These are phyloP conservation scores for Aspergillus japonicus DNA, from an alignment of 2,329 filamentous ascomycete genomes.

Conservation along the genomic window DNA sequence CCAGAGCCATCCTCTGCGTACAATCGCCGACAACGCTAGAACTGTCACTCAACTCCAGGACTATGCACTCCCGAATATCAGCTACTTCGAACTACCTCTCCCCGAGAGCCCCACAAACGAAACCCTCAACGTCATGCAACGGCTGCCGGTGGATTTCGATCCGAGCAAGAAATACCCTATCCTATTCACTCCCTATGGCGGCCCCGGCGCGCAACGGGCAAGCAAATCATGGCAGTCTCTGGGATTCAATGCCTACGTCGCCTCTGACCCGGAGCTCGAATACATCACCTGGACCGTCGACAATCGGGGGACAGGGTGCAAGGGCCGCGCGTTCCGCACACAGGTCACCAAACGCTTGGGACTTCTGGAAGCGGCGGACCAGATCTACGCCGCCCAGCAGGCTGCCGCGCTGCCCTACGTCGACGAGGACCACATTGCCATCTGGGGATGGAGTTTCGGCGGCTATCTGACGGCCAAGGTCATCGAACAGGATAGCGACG, in stretches of 20 bases:
- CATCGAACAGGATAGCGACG: constrained; percentile 56
- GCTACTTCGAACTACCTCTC: constrained; percentile 62
- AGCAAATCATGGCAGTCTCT: constrained; percentile 56
- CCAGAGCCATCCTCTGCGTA: constrained; percentile 55
- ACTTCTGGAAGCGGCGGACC: constrained; percentile 63
- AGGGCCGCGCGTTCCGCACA: constrained; percentile 63
- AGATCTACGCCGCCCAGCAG: constrained; percentile 64
- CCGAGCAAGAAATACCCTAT: constrained; percentile 63
- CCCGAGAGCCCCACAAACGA: constrained; percentile 53
- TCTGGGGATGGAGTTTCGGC: constrained; percentile 69
- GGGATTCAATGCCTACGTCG: constrained; percentile 62
- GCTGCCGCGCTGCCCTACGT: constrained; percentile 55
- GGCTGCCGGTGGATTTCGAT: constrained; percentile 64
- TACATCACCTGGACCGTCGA: constrained; percentile 69
- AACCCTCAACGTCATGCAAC: constrained; percentile 63
- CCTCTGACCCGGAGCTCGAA: constrained; percentile 66
- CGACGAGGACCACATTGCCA: constrained; percentile 60
- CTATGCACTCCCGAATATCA: constrained; percentile 64
- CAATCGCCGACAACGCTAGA: constrained; percentile 60
- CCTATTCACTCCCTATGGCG: constrained; percentile 67
- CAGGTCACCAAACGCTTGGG: constrained; percentile 61
- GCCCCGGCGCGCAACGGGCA: constrained; percentile 63
- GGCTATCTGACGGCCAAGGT: constrained; percentile 67
- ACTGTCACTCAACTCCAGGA: constrained; percentile 56
- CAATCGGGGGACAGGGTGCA: constrained; percentile 65